Evolutionary conservation across 768 basidiomycete genomes (phyloP), one percentile per base, ranked within the genome.

Genomic region (Xerocomellus intermedius): DNA sequence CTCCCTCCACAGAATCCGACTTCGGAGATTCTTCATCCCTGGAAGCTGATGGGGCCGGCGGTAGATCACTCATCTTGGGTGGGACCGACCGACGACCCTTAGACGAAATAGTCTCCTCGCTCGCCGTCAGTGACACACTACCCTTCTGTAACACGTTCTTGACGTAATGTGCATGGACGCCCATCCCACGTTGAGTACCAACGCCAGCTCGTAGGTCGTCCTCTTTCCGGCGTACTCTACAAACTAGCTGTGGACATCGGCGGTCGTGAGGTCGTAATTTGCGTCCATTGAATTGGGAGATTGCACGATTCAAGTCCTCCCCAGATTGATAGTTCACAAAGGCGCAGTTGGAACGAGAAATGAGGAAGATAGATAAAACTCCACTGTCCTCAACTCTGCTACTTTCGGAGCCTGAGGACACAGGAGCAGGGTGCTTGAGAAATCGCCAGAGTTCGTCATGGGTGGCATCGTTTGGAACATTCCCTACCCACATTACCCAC

Each of bases 401-500:
- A 19, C n/a, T 14, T 17, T 53, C 54, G 8, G 26, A 28, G 21
- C 57, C 53, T 6, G 63, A 46, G 24, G 50, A 53, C 5, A 63
- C 42, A 17, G 65, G 50, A 17, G 58, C 53, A 8, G 66, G 56
- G 45, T 71, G 65, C 58, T 80, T 86, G 74, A 98, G 94, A 69
- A 94, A 95, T 8, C 76, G 76, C 88, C 87, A 90, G 5, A 97
- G 76, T 65, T 97, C 94, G 60, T 92, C 86, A 56, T 92, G 82
- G 4, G 83, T 84, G 16, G 91, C 85, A 63, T 94, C 91, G 6
- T 80, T 79, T 3, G 91, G 91, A 4, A 97, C 88, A 65, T 98
- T 98, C 10, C 95, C 95, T 13, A 85, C 86, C 95, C 95, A 97
- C 91, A 94, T 92, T 2, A 94, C 94, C 91, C 89, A 95, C 55